These are phyloP conservation scores for Physcomitrellopsis africana DNA, from an alignment of 225 moss, liverwort and hornwort species.

Conservation along the genomic window DNA sequence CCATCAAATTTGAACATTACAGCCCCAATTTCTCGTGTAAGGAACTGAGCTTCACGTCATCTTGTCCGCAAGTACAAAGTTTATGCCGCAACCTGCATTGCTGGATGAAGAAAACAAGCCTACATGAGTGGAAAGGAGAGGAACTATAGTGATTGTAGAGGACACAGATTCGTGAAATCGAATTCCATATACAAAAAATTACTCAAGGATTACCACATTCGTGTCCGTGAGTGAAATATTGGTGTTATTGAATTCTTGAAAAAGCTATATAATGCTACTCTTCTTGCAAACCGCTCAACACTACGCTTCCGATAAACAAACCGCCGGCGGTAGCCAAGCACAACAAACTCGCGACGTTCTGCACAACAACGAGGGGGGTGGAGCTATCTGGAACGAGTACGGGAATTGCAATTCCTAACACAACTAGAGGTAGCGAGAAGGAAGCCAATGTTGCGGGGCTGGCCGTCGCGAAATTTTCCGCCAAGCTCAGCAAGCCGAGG, in stretches of 20 bases:
- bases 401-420: constrained; percentile 60
- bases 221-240: constrained; percentile 17
- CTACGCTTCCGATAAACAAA: constrained; percentile 77
- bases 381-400: constrained; percentile 72
- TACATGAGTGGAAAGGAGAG: neutral
- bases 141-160: neutral
- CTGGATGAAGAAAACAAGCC: constrained; percentile 24
- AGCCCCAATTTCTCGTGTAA: constrained; percentile 22
- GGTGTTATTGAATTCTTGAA: constrained; percentile 21
- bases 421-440: constrained; percentile 68
- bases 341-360: constrained; percentile 63
- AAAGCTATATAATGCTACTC: constrained; percentile 39
- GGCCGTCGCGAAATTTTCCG: constrained; percentile 77
- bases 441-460: constrained; percentile 79
- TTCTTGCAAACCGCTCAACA: constrained; percentile 86
- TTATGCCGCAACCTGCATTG: constrained; percentile 22
- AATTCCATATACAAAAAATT: constrained; percentile 26
- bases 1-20: constrained; percentile 21
- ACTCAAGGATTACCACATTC: constrained; percentile 26
- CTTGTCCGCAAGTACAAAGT: constrained; percentile 3
- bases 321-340: constrained; percentile 60
- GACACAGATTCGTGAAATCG: constrained; percentile 1
- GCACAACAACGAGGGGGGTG: constrained; percentile 50
- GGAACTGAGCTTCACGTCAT: constrained; percentile 19
- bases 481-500: constrained; percentile 82